Evolutionary conservation across 1,284 basidiomycete species (phyloP).

Genomic region (Apiotrichum laibachii): DNA sequence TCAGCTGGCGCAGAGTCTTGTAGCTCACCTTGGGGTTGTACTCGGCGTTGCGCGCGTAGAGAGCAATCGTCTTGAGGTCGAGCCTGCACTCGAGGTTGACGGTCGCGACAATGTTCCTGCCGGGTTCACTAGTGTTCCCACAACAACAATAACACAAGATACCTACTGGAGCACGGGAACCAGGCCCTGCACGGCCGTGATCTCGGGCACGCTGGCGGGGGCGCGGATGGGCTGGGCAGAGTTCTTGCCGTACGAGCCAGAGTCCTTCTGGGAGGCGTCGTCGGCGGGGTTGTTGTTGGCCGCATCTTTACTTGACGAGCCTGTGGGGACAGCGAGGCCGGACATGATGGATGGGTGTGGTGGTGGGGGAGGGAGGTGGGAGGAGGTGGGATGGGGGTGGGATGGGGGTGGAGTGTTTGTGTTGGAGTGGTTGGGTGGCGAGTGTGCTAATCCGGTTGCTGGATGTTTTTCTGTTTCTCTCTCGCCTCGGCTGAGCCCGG

Average conservation of each 20-base stretch:
- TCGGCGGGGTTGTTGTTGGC: neutral
- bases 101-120: constrained; percentile 93
- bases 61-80: constrained; percentile 96
- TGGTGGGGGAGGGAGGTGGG: neutral
- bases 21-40: constrained; percentile 96
- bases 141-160: constrained; percentile 10
- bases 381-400: too few relatives aligned
- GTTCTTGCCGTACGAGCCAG: constrained; percentile 22
- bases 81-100: constrained; percentile 97
- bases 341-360: constrained; percentile 22
- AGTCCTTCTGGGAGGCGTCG: constrained; percentile 5
- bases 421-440: too few relatives aligned
- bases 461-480: too few relatives aligned
- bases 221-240: constrained; percentile 19
- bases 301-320: neutral
- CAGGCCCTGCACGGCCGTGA: constrained; percentile 89
- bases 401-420: too few relatives aligned
- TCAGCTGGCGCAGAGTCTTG: too few relatives aligned
- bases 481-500: too few relatives aligned
- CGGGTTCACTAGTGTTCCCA: neutral
- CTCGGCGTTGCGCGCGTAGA: constrained; percentile 97
- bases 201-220: constrained; percentile 56
- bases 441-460: too few relatives aligned
- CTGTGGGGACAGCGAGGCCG: constrained; percentile 27
- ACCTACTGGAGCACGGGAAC: constrained; percentile 82